Base-by-base conservation (phyloP, 192 early-diverging fungal genomes). In the Piromyces finnis region DNA sequence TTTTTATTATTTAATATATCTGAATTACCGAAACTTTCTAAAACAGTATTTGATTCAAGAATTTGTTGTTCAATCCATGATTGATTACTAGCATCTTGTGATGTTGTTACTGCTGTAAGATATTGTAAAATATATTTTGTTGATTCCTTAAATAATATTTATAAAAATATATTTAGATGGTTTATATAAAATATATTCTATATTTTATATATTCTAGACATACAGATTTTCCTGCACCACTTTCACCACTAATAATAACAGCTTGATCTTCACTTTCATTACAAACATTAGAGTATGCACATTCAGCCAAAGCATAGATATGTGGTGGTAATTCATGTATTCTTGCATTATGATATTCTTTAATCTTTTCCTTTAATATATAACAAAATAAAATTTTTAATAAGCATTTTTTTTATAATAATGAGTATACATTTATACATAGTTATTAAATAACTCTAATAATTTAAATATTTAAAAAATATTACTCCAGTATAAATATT, bases 61-160 rank as follows among this genome's bases (percentile, higher is more conserved):
- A 89, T 88, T 79, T 90, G 88, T 80, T 89, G 88, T 79, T 89
- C 88, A 41, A 89, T 86, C 88, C 88, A 89, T 22, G 87, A 86
- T 79, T 87, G 86, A 30, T 81, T 78, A 59, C 81, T 78, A 14
- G 29, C 28, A 28, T 83, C 78, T 80, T 51, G 27, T 51, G 82
- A 17, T 18, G 83, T 83, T 9, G 87, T 89, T 32, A 88, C 87
- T 1, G 87, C 83, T 3, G 88, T 88, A 77, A 89, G 80, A 78
- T 88, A 89, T 77, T 85, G 84, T 39, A 89, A 77, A 30, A 89
- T 89, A 77, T 87, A 90, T 81, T 89, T 89, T 26, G 88, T 90
- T 79, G 78, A 39, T 29, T 77, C 51, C 51, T 80, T 41, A n/a
- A n/a, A n/a, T n/a, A n/a, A n/a, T n/a, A n/a, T n/a, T n/a, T n/a